A percentile compares a stretch with the other conserved stretches of the same genome.
Evolutionary conservation across 1,284 basidiomycete genomes (phyloP).

Genomic region (Hemileia vastatrix): DNA sequence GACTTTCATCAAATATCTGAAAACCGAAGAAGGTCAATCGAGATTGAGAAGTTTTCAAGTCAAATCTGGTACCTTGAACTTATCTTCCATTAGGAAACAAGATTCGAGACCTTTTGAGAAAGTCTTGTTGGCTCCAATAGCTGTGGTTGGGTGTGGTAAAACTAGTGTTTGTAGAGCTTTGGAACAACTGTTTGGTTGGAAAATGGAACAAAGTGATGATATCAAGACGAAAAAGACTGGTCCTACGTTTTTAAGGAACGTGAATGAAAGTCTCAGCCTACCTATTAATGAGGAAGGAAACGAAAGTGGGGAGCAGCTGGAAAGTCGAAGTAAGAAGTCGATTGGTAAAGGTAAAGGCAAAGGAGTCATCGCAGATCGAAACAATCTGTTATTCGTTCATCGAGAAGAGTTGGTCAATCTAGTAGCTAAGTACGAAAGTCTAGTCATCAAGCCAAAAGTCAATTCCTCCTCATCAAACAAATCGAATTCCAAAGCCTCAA

Average conservation of each 20-base stretch:
- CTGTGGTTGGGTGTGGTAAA: slow-evolving; percentile 91
- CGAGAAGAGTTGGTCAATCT: slow-evolving; percentile 4
- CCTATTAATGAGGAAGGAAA: slow-evolving; percentile 51
- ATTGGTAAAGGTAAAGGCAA: slow-evolving; percentile 7
- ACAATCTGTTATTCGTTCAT: slow-evolving; percentile 11
- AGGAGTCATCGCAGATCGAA: slow-evolving; percentile 22
- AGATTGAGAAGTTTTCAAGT: too few relatives aligned
- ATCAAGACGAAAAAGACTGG: slow-evolving; percentile 68
- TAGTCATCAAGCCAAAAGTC: background rate
- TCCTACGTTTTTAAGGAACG: slow-evolving; percentile 65
- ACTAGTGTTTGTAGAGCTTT: slow-evolving; percentile 75
- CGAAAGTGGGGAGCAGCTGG: background rate
- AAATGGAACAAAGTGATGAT: slow-evolving; percentile 86
- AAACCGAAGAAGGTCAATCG: background rate
- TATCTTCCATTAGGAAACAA: background rate
- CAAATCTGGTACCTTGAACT: too few relatives aligned
- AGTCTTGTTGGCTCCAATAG: slow-evolving; percentile 77
- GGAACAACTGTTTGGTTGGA: slow-evolving; percentile 65
- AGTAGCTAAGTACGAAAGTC: background rate
- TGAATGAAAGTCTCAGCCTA: slow-evolving; percentile 57
- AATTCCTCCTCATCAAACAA: background rate
- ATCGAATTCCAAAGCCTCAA: background rate
- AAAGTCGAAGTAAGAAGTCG: too few relatives aligned
- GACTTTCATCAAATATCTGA: slow-evolving; percentile 1
- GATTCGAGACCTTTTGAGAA: slow-evolving; percentile 53